Conservation (phyloP, 2,329 filamentous ascomycete species). For the Moelleriella libera region DNA sequence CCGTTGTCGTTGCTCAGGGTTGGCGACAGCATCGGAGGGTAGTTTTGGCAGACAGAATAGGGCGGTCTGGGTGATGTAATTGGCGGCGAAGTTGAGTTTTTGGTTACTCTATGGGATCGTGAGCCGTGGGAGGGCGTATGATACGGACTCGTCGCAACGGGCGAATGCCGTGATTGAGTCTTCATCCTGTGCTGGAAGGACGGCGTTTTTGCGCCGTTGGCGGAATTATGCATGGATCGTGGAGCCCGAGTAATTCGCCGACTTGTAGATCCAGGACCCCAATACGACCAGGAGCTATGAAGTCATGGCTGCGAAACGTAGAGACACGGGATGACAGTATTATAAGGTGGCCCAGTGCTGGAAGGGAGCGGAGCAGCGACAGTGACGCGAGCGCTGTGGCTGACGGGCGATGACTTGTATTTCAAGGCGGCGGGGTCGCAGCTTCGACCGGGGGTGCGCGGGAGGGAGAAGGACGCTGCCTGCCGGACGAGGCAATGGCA, state of each 20-base stretch:
- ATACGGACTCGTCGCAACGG: constrained; percentile 17
- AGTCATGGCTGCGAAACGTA: constrained; percentile 2
- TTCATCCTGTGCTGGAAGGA: constrained; percentile 31
- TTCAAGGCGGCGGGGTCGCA: no score
- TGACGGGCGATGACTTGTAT: no score
- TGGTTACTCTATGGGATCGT: constrained; percentile 18
- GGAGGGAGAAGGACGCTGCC: no score
- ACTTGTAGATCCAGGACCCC: neutral
- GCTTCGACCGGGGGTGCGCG: no score
- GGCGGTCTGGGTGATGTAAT: constrained; percentile 34
- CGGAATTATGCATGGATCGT: constrained; percentile 16
- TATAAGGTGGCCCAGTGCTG: neutral
- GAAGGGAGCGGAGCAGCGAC: neutral
- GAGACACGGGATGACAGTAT: no score
- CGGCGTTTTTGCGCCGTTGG: constrained; percentile 18
- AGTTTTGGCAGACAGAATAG: constrained; percentile 39
- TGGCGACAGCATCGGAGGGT: constrained; percentile 37
- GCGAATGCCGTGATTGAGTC: constrained; percentile 23
- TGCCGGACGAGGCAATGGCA: no score
- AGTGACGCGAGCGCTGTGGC: no score
- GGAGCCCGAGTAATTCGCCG: neutral
- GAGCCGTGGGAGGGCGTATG: constrained; percentile 26
- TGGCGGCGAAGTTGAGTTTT: constrained; percentile 37
- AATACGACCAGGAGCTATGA: neutral
- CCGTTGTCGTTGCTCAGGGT: constrained; percentile 16